A percentile compares a stretch with the other conserved stretches of the same genome.
Conservation (phyloP, 129 eudicot genomes). For the Centrapalus pauciflorus region DNA sequence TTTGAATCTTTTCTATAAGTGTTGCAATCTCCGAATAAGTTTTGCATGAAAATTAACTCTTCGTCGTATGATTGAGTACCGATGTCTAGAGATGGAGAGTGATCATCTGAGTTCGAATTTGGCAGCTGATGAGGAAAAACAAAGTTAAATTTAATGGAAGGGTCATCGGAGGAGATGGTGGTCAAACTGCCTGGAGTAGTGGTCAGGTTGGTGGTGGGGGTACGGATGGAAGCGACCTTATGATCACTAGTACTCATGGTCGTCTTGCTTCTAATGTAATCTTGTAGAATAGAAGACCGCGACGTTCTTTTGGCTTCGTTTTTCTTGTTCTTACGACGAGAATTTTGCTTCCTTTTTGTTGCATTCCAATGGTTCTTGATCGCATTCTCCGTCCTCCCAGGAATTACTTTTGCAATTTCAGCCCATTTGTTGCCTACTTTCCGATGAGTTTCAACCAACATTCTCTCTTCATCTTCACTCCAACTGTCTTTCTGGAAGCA, state of each 20-base stretch:
- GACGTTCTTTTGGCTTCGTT: constrained; percentile 12
- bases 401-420: constrained; percentile 60
- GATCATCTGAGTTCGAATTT: constrained; percentile 22
- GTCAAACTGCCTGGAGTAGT: constrained; percentile 16
- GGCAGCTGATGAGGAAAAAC: constrained; percentile 16
- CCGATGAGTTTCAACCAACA: constrained; percentile 53
- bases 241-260: constrained; percentile 1
- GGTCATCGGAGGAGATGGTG: constrained; percentile 13
- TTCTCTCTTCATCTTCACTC: constrained; percentile 70
- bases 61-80: constrained; percentile 41
- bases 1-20: constrained; percentile 2
- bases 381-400: constrained; percentile 73
- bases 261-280: constrained; percentile 38
- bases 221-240: constrained; percentile 8
- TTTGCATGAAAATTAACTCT: constrained; percentile 51
- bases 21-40: constrained; percentile 28
- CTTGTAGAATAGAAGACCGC: constrained; percentile 36
- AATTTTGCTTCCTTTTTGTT: constrained; percentile 60
- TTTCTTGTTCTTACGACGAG: constrained; percentile 46
- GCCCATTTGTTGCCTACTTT: constrained; percentile 72
- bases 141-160: constrained; percentile 12
- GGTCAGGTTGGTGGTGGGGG: neutral
- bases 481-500: constrained; percentile 55
- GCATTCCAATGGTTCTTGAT: constrained; percentile 88
- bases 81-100: constrained; percentile 35